Conservation (phyloP, 495 filamentous ascomycete species). For the Amorphotheca resinae region DNA sequence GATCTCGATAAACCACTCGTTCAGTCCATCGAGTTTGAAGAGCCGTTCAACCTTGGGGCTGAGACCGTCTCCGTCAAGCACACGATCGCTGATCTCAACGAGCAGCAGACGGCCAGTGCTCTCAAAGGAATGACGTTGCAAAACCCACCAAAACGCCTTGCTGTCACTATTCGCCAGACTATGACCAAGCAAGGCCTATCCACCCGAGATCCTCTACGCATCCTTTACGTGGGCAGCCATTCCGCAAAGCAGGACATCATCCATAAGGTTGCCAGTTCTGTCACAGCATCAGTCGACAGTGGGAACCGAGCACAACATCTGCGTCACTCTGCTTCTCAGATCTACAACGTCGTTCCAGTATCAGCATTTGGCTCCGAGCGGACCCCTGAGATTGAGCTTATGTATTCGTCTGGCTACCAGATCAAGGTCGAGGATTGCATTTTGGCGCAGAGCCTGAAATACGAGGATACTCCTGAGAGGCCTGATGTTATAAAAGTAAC, state of each 20-base stretch:
- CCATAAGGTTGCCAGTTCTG: slow-evolving; percentile 62
- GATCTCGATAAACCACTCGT: slow-evolving; percentile 24
- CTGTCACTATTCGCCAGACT: slow-evolving; percentile 54
- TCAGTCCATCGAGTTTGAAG: slow-evolving; percentile 46
- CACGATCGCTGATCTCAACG: slow-evolving; percentile 45
- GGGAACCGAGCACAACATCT: slow-evolving; percentile 17
- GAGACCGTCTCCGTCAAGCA: slow-evolving; percentile 50
- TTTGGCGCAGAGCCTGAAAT: slow-evolving; percentile 34
- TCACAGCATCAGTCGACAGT: slow-evolving; percentile 29
- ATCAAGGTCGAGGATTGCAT: slow-evolving; percentile 64
- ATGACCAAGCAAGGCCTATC: slow-evolving; percentile 54
- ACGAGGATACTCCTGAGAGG: slow-evolving; percentile 21
- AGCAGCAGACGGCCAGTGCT: slow-evolving; percentile 37
- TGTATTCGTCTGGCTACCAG: slow-evolving; percentile 53
- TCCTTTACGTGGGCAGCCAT: slow-evolving; percentile 55
- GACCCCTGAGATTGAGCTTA: slow-evolving; percentile 60
- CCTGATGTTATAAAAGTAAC: slow-evolving; percentile 35
- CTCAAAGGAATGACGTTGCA: slow-evolving; percentile 27
- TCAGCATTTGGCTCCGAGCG: slow-evolving; percentile 55
- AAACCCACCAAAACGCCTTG: slow-evolving; percentile 28
- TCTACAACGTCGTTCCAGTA: slow-evolving; percentile 62
- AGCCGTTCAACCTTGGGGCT: slow-evolving; percentile 37
- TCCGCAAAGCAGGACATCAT: slow-evolving; percentile 54
- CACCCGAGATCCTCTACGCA: slow-evolving; percentile 51
- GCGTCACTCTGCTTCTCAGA: slow-evolving; percentile 30